Evolutionary conservation across 2,329 filamentous ascomycete genomes (phyloP), one percentile per base, ranked within the genome.

Genomic region (Gnomoniopsis smithogilvyi): DNA sequence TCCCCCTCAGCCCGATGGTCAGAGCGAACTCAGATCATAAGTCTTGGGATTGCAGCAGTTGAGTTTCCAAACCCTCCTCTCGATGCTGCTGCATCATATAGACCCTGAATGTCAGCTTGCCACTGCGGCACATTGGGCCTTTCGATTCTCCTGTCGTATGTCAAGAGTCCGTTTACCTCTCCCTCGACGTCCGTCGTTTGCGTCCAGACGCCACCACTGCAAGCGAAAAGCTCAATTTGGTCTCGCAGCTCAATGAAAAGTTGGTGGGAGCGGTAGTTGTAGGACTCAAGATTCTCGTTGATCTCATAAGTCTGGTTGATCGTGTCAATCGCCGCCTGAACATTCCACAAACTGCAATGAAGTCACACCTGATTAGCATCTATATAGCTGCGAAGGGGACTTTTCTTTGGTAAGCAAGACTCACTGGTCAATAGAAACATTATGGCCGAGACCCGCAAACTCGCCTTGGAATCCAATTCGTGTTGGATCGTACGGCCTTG

Each of bases 111-210:
- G 66, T 88, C 85, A 0, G 67, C 68, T 65, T 76, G 78, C 87
- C 87, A 90, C 71, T 85, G 81, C 8, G 73, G 69, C 43, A 75
- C 72, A 59, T 90, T 74, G 4, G 82, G 80, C 1, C 87, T 75
- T 36, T 87, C 68, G 0, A 88, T 59, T 0, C 86, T 76, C 1
- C 88, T 81, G 68, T 91, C 87, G 65, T 89, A 89, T 0, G 87
- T 89, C 64, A 89, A 69, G 58, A 91, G 73, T 0, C 88, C 88
- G 64, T 91, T 91, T 10, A 91, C 85, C 68, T 91, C 88, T 4
- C 87, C 88, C 68, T 91, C 88, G 0, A 91, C 88, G 65, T 91
- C 88, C 0, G 85, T 89, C 0, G 87, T 91, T 74, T 91, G 88
- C 1, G 88, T 91, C 80, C 86, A 91, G 0, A 91, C 81, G 12